Evolutionary conservation across 2,329 filamentous ascomycete genomes (phyloP).

Genomic region (Neoarthrinium moseri): DNA sequence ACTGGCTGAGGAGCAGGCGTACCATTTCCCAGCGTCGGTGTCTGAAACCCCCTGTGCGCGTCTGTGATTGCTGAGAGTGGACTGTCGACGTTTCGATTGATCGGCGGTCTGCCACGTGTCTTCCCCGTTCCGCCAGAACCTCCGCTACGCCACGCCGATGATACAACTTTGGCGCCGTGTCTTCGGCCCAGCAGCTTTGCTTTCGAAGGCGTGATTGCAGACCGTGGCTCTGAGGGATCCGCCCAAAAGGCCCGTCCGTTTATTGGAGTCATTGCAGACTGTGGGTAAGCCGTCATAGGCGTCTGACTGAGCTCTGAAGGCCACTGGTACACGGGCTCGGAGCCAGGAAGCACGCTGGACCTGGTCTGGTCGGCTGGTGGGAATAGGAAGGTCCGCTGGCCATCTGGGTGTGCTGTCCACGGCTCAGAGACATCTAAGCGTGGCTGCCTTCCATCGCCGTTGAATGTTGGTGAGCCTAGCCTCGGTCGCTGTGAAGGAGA

Average conservation of each 20-base stretch:
- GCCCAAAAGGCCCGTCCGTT: slow-evolving; percentile 53
- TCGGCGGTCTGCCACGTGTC: slow-evolving; percentile 75
- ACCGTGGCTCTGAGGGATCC: slow-evolving; percentile 64
- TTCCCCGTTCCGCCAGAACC: slow-evolving; percentile 65
- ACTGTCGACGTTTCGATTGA: slow-evolving; percentile 61
- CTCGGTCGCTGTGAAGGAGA: slow-evolving; percentile 60
- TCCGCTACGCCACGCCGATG: slow-evolving; percentile 81
- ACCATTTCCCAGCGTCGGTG: slow-evolving; percentile 22
- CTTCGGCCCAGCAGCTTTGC: slow-evolving; percentile 53
- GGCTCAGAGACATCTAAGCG: slow-evolving; percentile 54
- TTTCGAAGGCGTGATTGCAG: slow-evolving; percentile 69
- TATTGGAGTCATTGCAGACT: slow-evolving; percentile 73
- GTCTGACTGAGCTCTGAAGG: slow-evolving; percentile 55
- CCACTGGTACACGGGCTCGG: slow-evolving; percentile 41
- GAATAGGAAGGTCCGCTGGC: slow-evolving; percentile 34
- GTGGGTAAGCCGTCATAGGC: slow-evolving; percentile 68
- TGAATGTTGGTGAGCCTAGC: slow-evolving; percentile 45
- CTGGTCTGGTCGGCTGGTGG: slow-evolving; percentile 35
- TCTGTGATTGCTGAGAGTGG: slow-evolving; percentile 68
- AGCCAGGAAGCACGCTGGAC: slow-evolving; percentile 30
- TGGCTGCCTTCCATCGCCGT: slow-evolving; percentile 32
- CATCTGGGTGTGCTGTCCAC: slow-evolving; percentile 47
- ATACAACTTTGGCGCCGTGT: slow-evolving; percentile 81
- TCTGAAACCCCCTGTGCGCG: slow-evolving; percentile 51
- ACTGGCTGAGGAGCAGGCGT: slow-evolving; percentile 18